Conservation (phyloP, 805 yeast genomes). For the Lipomyces spencermartinsiae region DNA sequence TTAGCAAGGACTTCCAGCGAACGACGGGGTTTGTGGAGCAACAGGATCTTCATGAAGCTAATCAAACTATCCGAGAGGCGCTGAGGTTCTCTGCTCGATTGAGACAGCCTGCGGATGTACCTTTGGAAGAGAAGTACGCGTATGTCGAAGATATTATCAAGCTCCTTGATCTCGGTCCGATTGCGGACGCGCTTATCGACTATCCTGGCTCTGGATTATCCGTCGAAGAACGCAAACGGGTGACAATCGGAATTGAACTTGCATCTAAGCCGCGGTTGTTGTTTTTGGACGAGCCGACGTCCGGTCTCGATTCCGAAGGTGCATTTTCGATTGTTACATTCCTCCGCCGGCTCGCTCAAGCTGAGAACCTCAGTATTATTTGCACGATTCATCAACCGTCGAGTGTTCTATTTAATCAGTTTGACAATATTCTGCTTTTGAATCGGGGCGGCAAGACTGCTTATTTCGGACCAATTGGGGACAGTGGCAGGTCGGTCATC, state of each 20-base stretch:
- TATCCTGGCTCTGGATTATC: constrained; percentile 72
- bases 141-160: constrained; percentile 71
- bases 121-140: constrained; percentile 61
- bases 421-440: constrained; percentile 71
- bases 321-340: constrained; percentile 71
- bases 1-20: constrained; percentile 67
- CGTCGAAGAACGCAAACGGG: constrained; percentile 65
- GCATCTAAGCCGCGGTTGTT: constrained; percentile 68
- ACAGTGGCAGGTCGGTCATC: constrained; percentile 54
- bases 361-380: constrained; percentile 67
- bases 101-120: constrained; percentile 63
- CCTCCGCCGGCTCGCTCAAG: constrained; percentile 63
- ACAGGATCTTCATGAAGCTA: constrained; percentile 70
- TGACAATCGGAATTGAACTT: constrained; percentile 69
- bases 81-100: constrained; percentile 67
- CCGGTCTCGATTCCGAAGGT: constrained; percentile 70
- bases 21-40: constrained; percentile 77
- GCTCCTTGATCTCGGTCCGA: constrained; percentile 65
- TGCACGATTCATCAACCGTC: constrained; percentile 86
- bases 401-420: constrained; percentile 62
- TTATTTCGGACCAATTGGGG: constrained; percentile 63
- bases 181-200: constrained; percentile 76
- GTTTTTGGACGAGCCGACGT: constrained; percentile 71
- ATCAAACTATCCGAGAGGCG: constrained; percentile 75
- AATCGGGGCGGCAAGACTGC: constrained; percentile 75